Conservation (phyloP, 495 filamentous ascomycete genomes). For the Parmelia sp. region DNA sequence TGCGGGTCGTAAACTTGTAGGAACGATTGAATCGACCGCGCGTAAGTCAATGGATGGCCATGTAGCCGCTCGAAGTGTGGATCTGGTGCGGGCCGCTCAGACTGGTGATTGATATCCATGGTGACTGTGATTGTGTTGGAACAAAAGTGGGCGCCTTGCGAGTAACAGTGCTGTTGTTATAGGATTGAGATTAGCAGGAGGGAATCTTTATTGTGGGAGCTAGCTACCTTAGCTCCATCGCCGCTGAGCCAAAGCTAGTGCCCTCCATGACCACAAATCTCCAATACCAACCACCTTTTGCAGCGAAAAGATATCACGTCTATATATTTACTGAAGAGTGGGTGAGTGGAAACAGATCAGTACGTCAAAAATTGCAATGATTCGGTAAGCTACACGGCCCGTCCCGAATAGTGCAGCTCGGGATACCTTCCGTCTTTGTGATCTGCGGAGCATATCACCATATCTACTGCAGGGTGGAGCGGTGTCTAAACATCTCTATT, state of each 20-base stretch:
- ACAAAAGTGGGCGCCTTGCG: not conserved
- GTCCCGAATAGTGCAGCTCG: not conserved
- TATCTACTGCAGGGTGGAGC: not conserved
- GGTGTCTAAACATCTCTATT: not conserved
- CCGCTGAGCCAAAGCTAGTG: not conserved
- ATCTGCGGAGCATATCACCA: not conserved
- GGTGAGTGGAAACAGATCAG: not conserved
- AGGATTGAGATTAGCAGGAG: not conserved
- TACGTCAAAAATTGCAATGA: not conserved
- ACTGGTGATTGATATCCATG: not conserved
- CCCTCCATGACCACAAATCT: not conserved
- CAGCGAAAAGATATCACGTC: not conserved
- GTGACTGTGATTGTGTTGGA: not conserved
- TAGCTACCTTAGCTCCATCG: constrained; percentile 4
- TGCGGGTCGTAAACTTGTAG: not conserved
- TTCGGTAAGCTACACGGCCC: not conserved
- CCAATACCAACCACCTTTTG: not conserved
- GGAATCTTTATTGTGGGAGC: not conserved
- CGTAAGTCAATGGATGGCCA: not conserved
- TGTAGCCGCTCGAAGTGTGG: constrained; percentile 2
- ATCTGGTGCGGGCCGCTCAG: not conserved
- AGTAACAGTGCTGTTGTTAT: not conserved
- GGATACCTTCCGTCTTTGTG: constrained; percentile 2
- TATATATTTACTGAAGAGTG: not conserved
- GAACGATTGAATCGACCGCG: not conserved